Base-by-base conservation (phyloP, 345 rosid genomes). In the Viola odorata region DNA sequence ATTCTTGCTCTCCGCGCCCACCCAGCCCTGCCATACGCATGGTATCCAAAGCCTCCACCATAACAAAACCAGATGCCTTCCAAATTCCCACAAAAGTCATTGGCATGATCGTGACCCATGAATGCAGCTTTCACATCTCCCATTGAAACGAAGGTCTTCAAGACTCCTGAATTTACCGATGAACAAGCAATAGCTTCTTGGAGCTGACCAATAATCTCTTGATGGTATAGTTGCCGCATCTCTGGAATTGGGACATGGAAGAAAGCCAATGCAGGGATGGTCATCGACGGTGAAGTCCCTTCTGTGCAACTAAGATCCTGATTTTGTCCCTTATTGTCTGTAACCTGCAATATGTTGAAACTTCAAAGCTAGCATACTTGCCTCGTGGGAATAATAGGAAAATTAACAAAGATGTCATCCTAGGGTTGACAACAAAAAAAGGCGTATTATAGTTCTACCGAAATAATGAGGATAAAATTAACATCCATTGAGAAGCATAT, bases 11-110 rank as follows among this genome's bases (percentile, higher is more conserved):
- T 82, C 66, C 98, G 77, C 3, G 75, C 68, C 92, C 86, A 89
- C 36, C 89, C 85, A 4, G 80, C 77, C 55, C 56, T 85, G 51
- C 96, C 98, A 58, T 89, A 91, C 10, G 82, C 98, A 36, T 89
- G 98, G 75, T 91, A 91, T 67, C 96, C 98, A 63, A 84, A 82
- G 42, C 98, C 98, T 73, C 98, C 96, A 23, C 98, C 95, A 9
- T 91, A 87, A 74, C 98, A 91, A 70, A 89, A 84, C 96, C 96
- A 87, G 65, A 91, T 63, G 37, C 92, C 91, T 32, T 80, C 69
- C 53, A 89, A 62, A 56, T 80, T 78, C 61, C 98, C 98, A 53
- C 98, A 91, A 52, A 89, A 89, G 71, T 91, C 96, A 51, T 91
- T 89, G 10, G 42, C 72, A 78, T 91, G 98, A 69, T 91, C 98